Conservation (phyloP, 2,329 filamentous ascomycete species). For the Lithohypha guttulata region DNA sequence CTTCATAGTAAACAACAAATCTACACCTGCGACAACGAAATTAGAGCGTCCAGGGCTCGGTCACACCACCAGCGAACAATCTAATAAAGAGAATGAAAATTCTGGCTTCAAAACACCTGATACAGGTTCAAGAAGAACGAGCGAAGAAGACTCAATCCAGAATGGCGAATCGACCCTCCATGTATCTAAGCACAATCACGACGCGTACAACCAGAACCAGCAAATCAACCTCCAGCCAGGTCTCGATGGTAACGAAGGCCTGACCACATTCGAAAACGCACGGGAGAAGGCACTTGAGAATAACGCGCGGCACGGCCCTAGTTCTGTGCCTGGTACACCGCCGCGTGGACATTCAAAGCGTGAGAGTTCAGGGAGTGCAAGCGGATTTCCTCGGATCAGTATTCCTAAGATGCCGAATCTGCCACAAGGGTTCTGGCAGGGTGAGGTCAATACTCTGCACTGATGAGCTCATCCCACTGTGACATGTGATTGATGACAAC, state of each 20-base stretch:
- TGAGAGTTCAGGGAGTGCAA: slow-evolving; percentile 12
- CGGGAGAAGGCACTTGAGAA: slow-evolving; percentile 14
- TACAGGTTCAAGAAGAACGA: neutral
- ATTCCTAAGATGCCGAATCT: slow-evolving; percentile 19
- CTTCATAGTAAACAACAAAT: slow-evolving; percentile 26
- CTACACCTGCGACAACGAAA: slow-evolving; percentile 14
- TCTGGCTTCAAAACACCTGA: slow-evolving; percentile 1
- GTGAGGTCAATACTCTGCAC: slow-evolving; percentile 18
- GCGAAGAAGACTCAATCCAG: neutral
- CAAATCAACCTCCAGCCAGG: slow-evolving; percentile 15
- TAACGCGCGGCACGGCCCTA: slow-evolving; percentile 1
- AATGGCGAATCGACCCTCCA: too few species aligned
- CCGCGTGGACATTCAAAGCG: slow-evolving; percentile 12
- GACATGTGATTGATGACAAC: too few species aligned
- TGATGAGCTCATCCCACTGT: too few species aligned
- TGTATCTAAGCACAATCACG: neutral
- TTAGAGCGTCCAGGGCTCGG: slow-evolving; percentile 2
- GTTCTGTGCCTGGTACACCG: slow-evolving; percentile 14
- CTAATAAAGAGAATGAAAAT: slow-evolving; percentile 3
- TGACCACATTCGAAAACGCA: slow-evolving; percentile 21
- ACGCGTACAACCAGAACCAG: slow-evolving; percentile 10
- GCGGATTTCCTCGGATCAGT: slow-evolving; percentile 20
- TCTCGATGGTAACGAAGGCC: slow-evolving; percentile 16
- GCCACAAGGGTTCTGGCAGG: slow-evolving; percentile 19
- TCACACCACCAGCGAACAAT: neutral